Evolutionary conservation across 768 basidiomycete species (phyloP).

Genomic region (Wakefieldia striispora): DNA sequence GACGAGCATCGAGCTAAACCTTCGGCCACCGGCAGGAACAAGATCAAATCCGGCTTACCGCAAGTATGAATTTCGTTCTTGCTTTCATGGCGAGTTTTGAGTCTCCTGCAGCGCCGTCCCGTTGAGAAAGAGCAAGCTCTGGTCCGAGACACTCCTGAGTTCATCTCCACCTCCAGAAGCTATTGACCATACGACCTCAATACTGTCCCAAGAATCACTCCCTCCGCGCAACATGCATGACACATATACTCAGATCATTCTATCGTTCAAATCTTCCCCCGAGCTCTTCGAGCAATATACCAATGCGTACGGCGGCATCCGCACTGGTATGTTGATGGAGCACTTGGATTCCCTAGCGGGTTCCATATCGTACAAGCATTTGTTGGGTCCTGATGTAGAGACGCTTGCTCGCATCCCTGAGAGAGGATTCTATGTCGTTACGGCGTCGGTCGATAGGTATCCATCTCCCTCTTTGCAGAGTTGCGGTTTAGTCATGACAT

Average conservation of each 20-base stretch:
- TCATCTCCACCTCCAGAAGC: conserved; percentile 25
- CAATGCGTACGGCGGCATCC: conserved; percentile 68
- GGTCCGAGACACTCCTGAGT: conserved; percentile 58
- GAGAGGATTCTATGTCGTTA: conserved; percentile 77
- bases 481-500: background rate
- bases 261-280: conserved; percentile 62
- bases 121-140: conserved; percentile 48
- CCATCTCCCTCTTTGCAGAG: background rate
- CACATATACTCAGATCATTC: conserved; percentile 63
- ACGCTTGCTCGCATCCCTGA: conserved; percentile 55
- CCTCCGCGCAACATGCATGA: conserved; percentile 62
- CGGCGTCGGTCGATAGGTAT: conserved; percentile 77
- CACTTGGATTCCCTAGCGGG: conserved; percentile 85
- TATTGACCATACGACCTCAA: conserved; percentile 12
- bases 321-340: conserved; percentile 73
- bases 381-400: conserved; percentile 63
- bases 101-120: conserved; percentile 48
- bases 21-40: conserved; percentile 34
- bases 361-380: conserved; percentile 80
- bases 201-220: conserved; percentile 24
- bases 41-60: conserved; percentile 53
- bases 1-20: background rate
- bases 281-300: conserved; percentile 65
- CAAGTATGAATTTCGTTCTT: conserved; percentile 36
- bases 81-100: background rate